Percentiles rank a stretch among this genome's conserved stretches.
phyloP scores from a whole-genome alignment of 2,329 filamentous ascomycete species.

The Atkinsonella hypoxylon region DNA sequence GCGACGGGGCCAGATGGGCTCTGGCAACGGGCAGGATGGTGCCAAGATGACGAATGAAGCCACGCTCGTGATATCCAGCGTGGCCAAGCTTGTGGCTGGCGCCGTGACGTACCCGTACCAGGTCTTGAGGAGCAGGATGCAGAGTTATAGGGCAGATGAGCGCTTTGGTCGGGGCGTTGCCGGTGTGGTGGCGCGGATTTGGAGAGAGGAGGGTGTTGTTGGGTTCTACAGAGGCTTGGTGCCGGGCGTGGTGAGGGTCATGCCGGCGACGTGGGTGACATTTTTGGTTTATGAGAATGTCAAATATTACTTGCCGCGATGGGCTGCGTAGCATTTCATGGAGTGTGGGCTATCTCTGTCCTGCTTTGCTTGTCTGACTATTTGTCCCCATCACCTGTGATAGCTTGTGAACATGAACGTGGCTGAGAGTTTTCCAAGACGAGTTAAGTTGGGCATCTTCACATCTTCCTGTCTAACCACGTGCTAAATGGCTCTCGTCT shows the following conservation, averaged over 20 bases:
- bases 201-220: slow-evolving; percentile 62
- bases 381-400: too few relatives aligned
- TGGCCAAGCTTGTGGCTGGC: slow-evolving; percentile 81
- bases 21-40: neutral
- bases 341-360: neutral
- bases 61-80: slow-evolving; percentile 67
- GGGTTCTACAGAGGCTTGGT: slow-evolving; percentile 90
- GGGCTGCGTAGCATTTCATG: slow-evolving; percentile 12
- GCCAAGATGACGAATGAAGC: slow-evolving; percentile 54
- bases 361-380: neutral
- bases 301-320: slow-evolving; percentile 53
- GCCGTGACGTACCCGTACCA: slow-evolving; percentile 90
- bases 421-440: too few relatives aligned
- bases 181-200: slow-evolving; percentile 64
- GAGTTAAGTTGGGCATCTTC: too few relatives aligned
- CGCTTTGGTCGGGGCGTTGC: slow-evolving; percentile 57
- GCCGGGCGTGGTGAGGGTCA: slow-evolving; percentile 78
- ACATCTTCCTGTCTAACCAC: too few relatives aligned
- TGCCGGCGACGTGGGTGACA: slow-evolving; percentile 92
- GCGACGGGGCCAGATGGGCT: neutral
- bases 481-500: too few relatives aligned
- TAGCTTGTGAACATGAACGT: too few relatives aligned
- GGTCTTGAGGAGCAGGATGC: slow-evolving; percentile 75
- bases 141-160: slow-evolving; percentile 73
- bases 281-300: slow-evolving; percentile 96